phyloP scores from a whole-genome alignment of 1,284 basidiomycete genomes.

The Apiotrichum porosum region DNA sequence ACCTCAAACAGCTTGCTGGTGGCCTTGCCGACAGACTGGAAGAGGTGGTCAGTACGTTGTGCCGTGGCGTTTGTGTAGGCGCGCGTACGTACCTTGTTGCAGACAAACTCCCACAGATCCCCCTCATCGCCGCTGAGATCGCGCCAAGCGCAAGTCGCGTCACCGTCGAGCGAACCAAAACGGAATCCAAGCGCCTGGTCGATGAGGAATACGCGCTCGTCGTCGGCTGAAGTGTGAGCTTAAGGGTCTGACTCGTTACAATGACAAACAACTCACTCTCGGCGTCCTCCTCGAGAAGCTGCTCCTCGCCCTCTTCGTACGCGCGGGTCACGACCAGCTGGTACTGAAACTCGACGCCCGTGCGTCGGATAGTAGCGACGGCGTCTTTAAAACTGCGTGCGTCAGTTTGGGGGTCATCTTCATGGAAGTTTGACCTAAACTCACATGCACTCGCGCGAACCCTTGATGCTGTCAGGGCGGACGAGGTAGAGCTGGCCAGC shows the following conservation, averaged over 20 bases:
- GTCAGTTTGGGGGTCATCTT: not conserved
- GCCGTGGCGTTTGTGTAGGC: not conserved
- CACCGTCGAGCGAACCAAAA: constrained; percentile 69
- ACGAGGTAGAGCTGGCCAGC: constrained; percentile 88
- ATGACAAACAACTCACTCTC: constrained; percentile 63
- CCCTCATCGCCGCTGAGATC: constrained; percentile 60
- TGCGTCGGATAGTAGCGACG: constrained; percentile 85
- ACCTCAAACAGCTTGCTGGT: constrained; percentile 85
- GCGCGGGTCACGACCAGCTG: constrained; percentile 94
- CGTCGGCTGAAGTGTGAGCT: constrained; percentile 59
- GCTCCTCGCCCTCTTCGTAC: constrained; percentile 92
- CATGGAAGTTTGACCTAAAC: constrained; percentile 41
- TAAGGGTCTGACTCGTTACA: too few relatives aligned
- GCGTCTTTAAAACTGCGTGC: constrained; percentile 80
- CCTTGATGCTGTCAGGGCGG: constrained; percentile 82
- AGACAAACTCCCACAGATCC: constrained; percentile 49
- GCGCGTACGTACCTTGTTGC: constrained; percentile 34
- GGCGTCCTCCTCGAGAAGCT: constrained; percentile 87
- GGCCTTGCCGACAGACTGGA: constrained; percentile 63
- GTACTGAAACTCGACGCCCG: constrained; percentile 78
- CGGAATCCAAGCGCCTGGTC: constrained; percentile 81
- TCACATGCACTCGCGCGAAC: constrained; percentile 94
- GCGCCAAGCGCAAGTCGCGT: constrained; percentile 79
- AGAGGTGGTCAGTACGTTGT: too few relatives aligned
- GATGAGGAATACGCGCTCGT: constrained; percentile 87